Percentiles rank a stretch among this genome's conserved stretches.
These are phyloP conservation scores for Pelargonium australe DNA, from an alignment of 441 rosid species.

Conservation along the genomic window DNA sequence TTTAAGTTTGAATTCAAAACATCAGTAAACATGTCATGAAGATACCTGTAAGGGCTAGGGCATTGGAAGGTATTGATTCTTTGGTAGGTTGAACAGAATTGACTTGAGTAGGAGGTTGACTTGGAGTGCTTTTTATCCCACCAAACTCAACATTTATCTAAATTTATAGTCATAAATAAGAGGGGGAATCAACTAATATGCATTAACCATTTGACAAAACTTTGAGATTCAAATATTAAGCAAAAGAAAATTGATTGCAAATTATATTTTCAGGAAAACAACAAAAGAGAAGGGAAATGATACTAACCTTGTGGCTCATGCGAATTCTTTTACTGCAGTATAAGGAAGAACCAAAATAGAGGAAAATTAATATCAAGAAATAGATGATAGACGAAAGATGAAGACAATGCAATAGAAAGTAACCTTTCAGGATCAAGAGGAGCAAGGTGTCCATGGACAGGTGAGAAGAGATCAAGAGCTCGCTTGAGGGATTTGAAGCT, in stretches of 20 bases:
- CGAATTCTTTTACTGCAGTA: constrained; percentile 77
- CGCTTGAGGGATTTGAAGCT: constrained; percentile 83
- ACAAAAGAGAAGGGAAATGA: neutral
- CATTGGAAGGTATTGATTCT: constrained; percentile 36
- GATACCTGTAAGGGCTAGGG: constrained; percentile 74
- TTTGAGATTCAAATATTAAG: too few relatives aligned
- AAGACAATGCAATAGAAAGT: neutral
- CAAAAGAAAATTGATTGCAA: neutral
- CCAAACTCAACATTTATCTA: constrained; percentile 60
- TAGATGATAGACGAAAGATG: neutral
- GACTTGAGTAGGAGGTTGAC: constrained; percentile 38
- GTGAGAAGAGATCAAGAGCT: constrained; percentile 76
- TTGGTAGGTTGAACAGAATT: constrained; percentile 30
- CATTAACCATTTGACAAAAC: too few relatives aligned
- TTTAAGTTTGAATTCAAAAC: neutral
- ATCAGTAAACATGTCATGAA: neutral
- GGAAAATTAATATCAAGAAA: constrained; percentile 10
- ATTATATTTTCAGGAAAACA: neutral
- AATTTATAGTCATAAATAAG: constrained; percentile 3
- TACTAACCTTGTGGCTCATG: constrained; percentile 69
- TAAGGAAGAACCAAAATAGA: neutral
- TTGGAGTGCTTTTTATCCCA: constrained; percentile 39
- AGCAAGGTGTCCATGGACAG: constrained; percentile 61
- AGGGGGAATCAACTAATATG: too few relatives aligned
- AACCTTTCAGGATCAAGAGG: constrained; percentile 80